Percentiles rank a stretch among this genome's conserved stretches.
These are phyloP conservation scores for Glycine soja DNA, from an alignment of 306 rosid species.

Conservation along the genomic window DNA sequence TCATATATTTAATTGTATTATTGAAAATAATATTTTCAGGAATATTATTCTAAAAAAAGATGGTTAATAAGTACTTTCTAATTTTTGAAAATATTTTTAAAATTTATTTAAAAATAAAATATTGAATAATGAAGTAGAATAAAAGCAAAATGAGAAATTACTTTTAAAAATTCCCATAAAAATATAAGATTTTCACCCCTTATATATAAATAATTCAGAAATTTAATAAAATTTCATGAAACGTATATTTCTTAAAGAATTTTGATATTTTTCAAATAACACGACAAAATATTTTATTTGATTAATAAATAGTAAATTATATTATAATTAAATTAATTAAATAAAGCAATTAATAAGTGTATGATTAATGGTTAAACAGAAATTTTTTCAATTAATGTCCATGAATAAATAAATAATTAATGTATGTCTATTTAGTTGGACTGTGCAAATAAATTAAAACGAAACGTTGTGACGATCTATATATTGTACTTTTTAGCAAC, in stretches of 20 bases:
- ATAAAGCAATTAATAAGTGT: not conserved
- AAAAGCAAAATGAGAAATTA: too few relatives aligned
- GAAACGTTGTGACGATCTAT: not conserved
- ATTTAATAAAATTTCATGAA: too few relatives aligned
- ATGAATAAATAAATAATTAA: not conserved
- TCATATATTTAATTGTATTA: too few relatives aligned
- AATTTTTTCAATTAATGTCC: not conserved
- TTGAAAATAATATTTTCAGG: too few relatives aligned
- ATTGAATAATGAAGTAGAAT: too few relatives aligned
- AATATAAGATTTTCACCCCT: too few relatives aligned
- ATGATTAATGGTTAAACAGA: not conserved
- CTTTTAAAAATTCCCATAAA: too few relatives aligned
- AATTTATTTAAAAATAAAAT: too few relatives aligned
- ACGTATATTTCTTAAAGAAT: not conserved
- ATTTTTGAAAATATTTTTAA: too few relatives aligned
- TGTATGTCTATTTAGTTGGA: not conserved
- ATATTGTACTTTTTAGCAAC: not conserved
- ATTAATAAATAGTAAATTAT: not conserved
- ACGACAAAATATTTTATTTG: not conserved
- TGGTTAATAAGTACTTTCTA: too few relatives aligned
- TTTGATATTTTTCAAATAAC: not conserved
- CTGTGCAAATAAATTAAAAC: not conserved
- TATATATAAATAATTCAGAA: too few relatives aligned
- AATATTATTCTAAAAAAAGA: too few relatives aligned
- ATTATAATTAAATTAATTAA: not conserved